phyloP scores from a whole-genome alignment of 2,329 filamentous ascomycete genomes.

The Exophiala xenobiotica region DNA sequence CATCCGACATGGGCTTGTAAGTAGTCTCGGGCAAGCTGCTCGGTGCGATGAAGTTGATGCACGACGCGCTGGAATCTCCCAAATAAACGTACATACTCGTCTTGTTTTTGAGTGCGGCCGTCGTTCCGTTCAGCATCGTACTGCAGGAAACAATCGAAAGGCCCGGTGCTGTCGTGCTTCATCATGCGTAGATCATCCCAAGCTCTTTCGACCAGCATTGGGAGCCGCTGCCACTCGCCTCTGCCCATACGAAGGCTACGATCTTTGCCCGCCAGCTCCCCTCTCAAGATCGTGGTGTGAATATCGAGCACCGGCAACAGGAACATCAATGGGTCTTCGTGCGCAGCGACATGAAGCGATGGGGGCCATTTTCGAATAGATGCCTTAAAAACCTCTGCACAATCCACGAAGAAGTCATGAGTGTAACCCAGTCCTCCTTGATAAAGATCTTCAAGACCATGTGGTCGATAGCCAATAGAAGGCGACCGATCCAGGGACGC shows the following conservation, averaged over 20 bases:
- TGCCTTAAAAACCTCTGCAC: too few relatives aligned
- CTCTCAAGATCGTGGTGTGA: background rate
- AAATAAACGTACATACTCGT: background rate
- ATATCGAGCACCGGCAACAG: background rate
- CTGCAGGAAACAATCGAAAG: background rate
- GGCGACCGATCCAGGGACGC: too few relatives aligned
- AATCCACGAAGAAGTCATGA: too few relatives aligned
- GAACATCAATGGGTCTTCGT: background rate
- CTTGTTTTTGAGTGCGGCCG: background rate
- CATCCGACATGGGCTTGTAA: background rate
- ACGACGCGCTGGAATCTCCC: background rate
- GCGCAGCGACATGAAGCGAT: background rate
- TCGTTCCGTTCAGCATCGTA: background rate
- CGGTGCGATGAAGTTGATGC: background rate
- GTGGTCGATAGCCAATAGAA: too few relatives aligned
- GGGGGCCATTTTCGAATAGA: background rate
- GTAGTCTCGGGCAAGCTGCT: background rate
- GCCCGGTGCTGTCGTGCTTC: background rate
- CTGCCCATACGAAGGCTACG: background rate
- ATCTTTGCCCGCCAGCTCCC: background rate
- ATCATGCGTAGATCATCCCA: background rate
- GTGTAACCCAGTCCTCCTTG: too few relatives aligned
- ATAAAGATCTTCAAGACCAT: too few relatives aligned
- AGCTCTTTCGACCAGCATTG: background rate
- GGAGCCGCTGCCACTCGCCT: background rate